Conservation (phyloP, 106 monocot species). For the Dendrobium huoshanense region DNA sequence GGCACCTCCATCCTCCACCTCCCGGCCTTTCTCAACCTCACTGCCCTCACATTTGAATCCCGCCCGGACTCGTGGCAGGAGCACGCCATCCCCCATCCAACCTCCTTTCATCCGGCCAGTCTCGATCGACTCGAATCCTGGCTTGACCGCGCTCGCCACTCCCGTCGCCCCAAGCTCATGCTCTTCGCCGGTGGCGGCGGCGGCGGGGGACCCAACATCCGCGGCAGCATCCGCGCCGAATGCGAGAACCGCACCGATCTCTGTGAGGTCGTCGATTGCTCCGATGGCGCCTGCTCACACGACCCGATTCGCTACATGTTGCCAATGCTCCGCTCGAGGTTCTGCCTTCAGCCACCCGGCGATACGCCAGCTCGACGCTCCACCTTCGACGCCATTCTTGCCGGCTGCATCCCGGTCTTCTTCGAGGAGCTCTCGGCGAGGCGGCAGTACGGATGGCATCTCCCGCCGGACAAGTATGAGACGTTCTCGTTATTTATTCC, state of each 20-base stretch:
- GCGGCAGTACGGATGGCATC: conserved; percentile 83
- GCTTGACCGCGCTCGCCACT: conserved; percentile 48
- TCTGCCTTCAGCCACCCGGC: conserved; percentile 95
- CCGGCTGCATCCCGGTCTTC: conserved; percentile 91
- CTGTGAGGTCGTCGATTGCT: conserved; percentile 86
- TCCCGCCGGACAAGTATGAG: conserved; percentile 35
- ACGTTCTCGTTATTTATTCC: conserved; percentile 69
- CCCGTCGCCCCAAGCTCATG: conserved; percentile 42
- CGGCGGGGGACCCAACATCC: conserved; percentile 56
- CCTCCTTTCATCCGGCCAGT: conserved; percentile 83
- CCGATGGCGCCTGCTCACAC: conserved; percentile 52
- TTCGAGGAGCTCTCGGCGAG: conserved; percentile 73
- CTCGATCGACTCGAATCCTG: conserved; percentile 50
- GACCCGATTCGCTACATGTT: conserved; percentile 66
- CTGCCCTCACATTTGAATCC: conserved; percentile 58
- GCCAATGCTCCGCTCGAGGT: conserved; percentile 74
- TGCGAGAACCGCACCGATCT: conserved; percentile 59
- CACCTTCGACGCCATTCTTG: conserved; percentile 81
- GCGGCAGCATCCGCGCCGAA: conserved; percentile 61
- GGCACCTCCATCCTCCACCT: conserved; percentile 78
- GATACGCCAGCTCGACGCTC: conserved; percentile 74
- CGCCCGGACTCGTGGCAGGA: conserved; percentile 83
- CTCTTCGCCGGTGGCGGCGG: conserved; percentile 79
- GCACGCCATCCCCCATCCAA: conserved; percentile 73
- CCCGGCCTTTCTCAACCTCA: conserved; percentile 64